Base-by-base conservation (phyloP, 2,329 filamentous ascomycete genomes). In the Stagonosporopsis rhizophila region DNA sequence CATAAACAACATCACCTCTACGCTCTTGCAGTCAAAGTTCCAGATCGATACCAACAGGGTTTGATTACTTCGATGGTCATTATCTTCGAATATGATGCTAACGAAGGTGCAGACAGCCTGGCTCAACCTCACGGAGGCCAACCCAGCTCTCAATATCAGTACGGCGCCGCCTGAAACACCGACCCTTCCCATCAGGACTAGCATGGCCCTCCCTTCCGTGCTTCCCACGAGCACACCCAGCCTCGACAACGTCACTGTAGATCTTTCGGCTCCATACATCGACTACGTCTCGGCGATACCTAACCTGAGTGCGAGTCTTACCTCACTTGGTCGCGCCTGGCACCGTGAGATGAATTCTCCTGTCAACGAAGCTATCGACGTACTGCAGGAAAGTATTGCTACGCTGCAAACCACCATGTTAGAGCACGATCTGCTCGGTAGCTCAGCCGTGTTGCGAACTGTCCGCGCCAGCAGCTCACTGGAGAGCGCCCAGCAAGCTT, bases 331-430 rank as follows among this genome's bases (percentile, higher is more conserved):
- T 32, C 69, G 67, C 4, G 50, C 68, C 45, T 75, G 71, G 64
- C 76, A 77, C 59, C 64, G 66, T 14, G 76, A 78, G 56, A 64
- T 73, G 65, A 77, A 77, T 60, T 42, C 52, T 1, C 74, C 75
- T 0, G 66, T 77, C 42, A 68, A 61, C 38, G 58, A 65, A n/a
- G 66, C 69, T 34, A 71, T 77, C 32, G 57, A 59, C 11, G 62
- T 58, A 2, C 60, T 77, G 3, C 62, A 75, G 23, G 65, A 70
- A 42, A 60, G 65, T 19, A 61, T 77, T 12, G 62, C 67, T 2
- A 59, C 58, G 4, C 71, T 77, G 38, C 71, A 72, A 19, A 58
- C 67, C 2, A 60, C 68, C 14, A 63, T 77, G 56, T 58, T 74
- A 1, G 51, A 66, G 30, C 58, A 52, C 35, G 47, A 64, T 6